Evolutionary conservation across 2,329 filamentous ascomycete species (phyloP).

Genomic region (Cladophialophora carrionii): DNA sequence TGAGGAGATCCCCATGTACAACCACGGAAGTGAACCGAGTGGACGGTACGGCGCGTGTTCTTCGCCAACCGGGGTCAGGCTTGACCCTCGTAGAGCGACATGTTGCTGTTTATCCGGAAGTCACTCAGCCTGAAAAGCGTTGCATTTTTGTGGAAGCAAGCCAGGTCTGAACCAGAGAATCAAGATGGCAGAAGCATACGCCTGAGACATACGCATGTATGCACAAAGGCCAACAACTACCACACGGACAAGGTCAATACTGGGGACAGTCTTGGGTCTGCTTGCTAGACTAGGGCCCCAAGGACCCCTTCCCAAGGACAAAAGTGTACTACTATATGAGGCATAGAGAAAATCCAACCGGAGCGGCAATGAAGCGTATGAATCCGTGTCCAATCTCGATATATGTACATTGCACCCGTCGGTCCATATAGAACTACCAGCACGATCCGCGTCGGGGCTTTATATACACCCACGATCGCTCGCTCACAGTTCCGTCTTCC

Average conservation of each 20-base stretch:
- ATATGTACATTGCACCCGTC: background rate
- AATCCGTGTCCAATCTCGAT: background rate
- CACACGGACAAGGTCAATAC: background rate
- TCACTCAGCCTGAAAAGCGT: background rate
- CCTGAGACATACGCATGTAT: background rate
- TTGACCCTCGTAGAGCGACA: background rate
- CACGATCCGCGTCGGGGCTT: background rate
- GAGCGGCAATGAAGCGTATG: background rate
- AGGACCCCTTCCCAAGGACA: background rate
- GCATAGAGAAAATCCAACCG: background rate
- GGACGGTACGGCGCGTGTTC: background rate
- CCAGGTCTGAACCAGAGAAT: background rate
- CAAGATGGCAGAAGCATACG: background rate
- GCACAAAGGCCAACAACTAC: background rate
- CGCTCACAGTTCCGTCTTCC: slow-evolving; percentile 18
- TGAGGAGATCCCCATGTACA: slow-evolving; percentile 45
- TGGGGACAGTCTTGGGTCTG: background rate
- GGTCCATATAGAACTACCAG: too few relatives aligned
- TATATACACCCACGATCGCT: background rate
- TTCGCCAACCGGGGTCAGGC: background rate
- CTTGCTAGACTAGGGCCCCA: background rate
- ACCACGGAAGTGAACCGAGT: background rate
- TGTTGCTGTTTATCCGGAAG: background rate
- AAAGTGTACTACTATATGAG: background rate
- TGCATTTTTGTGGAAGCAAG: background rate